Percentiles rank a stretch among this genome's conserved stretches.
Evolutionary conservation across 768 basidiomycete species (phyloP).

Genomic region (Boletus reticuloceps): DNA sequence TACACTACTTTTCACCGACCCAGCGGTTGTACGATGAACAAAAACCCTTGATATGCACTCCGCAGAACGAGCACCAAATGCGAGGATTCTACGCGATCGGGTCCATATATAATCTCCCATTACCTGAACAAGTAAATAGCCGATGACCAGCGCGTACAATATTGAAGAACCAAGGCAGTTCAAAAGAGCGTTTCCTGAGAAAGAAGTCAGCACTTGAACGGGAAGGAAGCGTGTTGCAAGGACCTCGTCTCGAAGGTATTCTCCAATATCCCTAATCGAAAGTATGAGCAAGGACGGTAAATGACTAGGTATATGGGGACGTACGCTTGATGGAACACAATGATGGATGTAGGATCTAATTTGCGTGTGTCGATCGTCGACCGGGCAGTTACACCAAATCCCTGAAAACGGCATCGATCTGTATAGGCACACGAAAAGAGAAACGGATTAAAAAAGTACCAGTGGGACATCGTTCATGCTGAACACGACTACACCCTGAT

Average conservation of each 20-base stretch:
- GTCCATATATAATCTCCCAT: constrained; percentile 14
- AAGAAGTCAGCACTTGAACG: constrained; percentile 12
- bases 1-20: constrained; percentile 32
- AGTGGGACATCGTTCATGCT: constrained; percentile 95
- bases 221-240: constrained; percentile 12
- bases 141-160: not conserved
- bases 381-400: constrained; percentile 95
- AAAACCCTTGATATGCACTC: constrained; percentile 4
- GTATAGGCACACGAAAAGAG: not conserved
- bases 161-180: constrained; percentile 5
- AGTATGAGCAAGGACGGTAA: constrained; percentile 4
- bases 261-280: constrained; percentile 82
- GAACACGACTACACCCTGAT: constrained; percentile 96
- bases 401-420: constrained; percentile 45
- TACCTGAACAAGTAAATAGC: constrained; percentile 18
- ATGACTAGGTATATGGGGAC: not conserved
- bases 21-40: constrained; percentile 32
- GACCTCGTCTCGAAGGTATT: constrained; percentile 97
- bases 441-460: constrained; percentile 40
- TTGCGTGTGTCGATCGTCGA: constrained; percentile 96
- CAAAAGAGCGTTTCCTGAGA: constrained; percentile 77
- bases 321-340: constrained; percentile 98
- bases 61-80: not conserved
- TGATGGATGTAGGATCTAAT: constrained; percentile 93
- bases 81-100: constrained; percentile 5